Conservation (phyloP, 176 grass and related monocot genomes). For the Chrysopogon serrulatus region DNA sequence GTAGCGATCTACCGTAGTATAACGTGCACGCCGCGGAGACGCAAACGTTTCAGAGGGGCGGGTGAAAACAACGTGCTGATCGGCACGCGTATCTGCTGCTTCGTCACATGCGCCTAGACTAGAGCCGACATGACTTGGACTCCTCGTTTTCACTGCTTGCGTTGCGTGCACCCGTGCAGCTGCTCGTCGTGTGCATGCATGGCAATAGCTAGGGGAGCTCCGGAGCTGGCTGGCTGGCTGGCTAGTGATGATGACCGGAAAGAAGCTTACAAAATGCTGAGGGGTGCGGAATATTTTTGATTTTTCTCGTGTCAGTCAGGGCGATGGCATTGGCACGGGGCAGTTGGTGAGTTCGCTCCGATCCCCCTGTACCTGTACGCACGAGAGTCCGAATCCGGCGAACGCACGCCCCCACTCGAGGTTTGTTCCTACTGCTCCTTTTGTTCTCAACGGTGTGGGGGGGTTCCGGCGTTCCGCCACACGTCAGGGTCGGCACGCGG, state of each 20-base stretch:
- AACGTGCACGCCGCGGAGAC: not conserved
- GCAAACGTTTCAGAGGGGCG: not conserved
- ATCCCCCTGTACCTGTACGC: not conserved
- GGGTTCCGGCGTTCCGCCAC: too few relatives aligned
- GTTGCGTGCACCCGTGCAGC: too few relatives aligned
- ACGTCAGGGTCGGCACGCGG: not conserved
- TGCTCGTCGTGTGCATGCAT: not conserved
- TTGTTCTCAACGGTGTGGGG: not conserved
- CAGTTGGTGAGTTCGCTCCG: not conserved
- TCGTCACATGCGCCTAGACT: not conserved
- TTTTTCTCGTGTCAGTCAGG: not conserved
- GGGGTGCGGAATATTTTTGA: constrained; percentile 10
- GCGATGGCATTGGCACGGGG: not conserved
- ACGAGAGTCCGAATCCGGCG: not conserved
- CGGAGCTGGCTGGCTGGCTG: not conserved
- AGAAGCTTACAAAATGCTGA: constrained; percentile 1
- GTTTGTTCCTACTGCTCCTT: not conserved
- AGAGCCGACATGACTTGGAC: too few relatives aligned
- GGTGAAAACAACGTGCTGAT: constrained; percentile 10
- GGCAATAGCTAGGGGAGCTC: too few relatives aligned
- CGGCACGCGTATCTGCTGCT: not conserved
- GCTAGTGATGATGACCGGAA: not conserved
- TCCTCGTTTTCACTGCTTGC: too few relatives aligned
- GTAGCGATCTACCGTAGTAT: not conserved
- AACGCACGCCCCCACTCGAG: not conserved